Percentiles rank a stretch among this genome's conserved stretches.
Evolutionary conservation across 2,329 filamentous ascomycete genomes (phyloP).

Genomic region (Rhinocladiella similis): DNA sequence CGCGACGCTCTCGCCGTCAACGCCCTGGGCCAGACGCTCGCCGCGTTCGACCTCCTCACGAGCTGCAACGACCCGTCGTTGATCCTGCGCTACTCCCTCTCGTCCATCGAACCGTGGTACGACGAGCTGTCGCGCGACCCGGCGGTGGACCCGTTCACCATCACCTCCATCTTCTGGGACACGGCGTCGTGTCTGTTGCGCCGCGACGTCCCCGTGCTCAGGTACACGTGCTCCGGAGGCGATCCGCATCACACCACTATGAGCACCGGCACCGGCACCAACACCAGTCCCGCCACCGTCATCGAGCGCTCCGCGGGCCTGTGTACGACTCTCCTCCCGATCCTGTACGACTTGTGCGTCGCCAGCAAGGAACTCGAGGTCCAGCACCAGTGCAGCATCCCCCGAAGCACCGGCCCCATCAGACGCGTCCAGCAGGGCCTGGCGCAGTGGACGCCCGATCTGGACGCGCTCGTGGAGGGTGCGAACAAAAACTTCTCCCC

Average conservation of each 20-base stretch:
- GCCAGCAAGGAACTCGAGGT: slow-evolving; percentile 24
- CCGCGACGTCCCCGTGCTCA: slow-evolving; percentile 35
- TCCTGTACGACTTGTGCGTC: slow-evolving; percentile 36
- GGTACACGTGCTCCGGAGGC: slow-evolving; percentile 23
- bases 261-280: too few species aligned
- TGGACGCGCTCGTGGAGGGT: too few species aligned
- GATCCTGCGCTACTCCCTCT: slow-evolving; percentile 33
- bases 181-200: slow-evolving; percentile 34
- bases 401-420: too few species aligned
- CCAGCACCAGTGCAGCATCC: too few species aligned
- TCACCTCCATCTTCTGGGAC: slow-evolving; percentile 35
- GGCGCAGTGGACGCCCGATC: too few species aligned
- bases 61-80: slow-evolving; percentile 28
- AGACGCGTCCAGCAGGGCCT: too few species aligned
- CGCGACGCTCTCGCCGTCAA: slow-evolving; percentile 29
- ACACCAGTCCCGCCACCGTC: slow-evolving; percentile 2
- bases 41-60: slow-evolving; percentile 34
- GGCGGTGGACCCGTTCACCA: slow-evolving; percentile 32
- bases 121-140: slow-evolving; percentile 28
- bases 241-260: neutral
- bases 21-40: slow-evolving; percentile 33
- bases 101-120: slow-evolving; percentile 34
- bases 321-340: slow-evolving; percentile 33
- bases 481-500: too few species aligned
- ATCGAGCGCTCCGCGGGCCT: slow-evolving; percentile 35